phyloP scores from a whole-genome alignment of 176 grass and related monocot genomes.

The Microstegium vimineum region DNA sequence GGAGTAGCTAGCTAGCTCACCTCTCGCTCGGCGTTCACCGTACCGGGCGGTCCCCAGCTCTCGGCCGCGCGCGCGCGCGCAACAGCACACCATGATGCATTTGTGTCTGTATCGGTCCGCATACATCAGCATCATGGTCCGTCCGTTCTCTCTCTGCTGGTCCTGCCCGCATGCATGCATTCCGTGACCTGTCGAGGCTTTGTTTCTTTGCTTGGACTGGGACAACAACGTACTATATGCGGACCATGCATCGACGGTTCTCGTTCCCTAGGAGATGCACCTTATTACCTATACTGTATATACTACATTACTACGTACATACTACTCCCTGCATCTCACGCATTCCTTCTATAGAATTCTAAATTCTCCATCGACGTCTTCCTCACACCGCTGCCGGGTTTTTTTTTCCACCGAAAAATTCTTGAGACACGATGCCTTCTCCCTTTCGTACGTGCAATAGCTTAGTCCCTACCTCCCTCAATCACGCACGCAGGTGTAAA shows the following conservation, averaged over 20 bases:
- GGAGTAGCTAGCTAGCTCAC: neutral
- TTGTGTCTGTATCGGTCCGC: neutral
- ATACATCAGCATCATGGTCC: neutral
- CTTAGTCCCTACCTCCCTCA: too few species aligned
- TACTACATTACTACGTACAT: too few species aligned
- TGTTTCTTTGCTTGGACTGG: constrained; percentile 35
- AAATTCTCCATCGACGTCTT: too few species aligned
- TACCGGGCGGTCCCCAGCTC: constrained; percentile 1
- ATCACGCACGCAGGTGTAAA: too few species aligned
- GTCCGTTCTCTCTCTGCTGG: constrained; percentile 27
- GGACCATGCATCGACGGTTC: neutral
- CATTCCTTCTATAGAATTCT: too few species aligned
- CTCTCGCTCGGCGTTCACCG: neutral
- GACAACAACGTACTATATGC: neutral
- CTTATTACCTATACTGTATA: too few species aligned
- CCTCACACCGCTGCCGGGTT: too few species aligned
- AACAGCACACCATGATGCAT: neutral
- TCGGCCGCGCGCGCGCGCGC: neutral
- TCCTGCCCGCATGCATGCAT: constrained; percentile 6
- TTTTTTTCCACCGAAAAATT: too few species aligned
- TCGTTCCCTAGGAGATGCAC: too few species aligned
- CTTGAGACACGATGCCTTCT: too few species aligned
- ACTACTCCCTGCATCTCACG: too few species aligned
- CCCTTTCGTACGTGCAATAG: too few species aligned
- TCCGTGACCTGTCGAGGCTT: constrained; percentile 20